A percentile compares a stretch with the other conserved stretches of the same genome.
These are phyloP conservation scores for Trichoderma sp. DNA, from an alignment of 2,329 filamentous ascomycete species.

Conservation along the genomic window DNA sequence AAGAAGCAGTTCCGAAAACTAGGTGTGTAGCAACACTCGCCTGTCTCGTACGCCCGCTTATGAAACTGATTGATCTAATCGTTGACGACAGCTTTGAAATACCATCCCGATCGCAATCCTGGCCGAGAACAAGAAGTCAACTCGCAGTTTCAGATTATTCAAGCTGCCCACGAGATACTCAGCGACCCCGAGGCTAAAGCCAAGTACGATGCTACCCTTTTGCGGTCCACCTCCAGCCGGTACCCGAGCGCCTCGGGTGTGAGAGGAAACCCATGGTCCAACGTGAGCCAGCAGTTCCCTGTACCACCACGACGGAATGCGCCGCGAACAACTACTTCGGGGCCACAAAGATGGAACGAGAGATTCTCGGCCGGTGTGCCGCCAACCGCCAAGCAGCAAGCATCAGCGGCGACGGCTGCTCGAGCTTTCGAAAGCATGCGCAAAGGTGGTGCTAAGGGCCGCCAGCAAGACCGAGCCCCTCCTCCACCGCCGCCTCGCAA, in stretches of 20 bases:
- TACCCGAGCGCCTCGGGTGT: constrained; percentile 57
- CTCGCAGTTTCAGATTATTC: constrained; percentile 81
- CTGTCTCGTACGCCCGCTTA: constrained; percentile 34
- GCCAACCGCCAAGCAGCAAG: constrained; percentile 47
- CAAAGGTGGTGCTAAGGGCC: constrained; percentile 38
- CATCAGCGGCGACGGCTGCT: constrained; percentile 45
- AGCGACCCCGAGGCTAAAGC: constrained; percentile 53
- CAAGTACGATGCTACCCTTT: constrained; percentile 56
- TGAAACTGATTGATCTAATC: not conserved
- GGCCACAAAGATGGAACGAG: constrained; percentile 50
- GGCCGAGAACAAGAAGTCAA: constrained; percentile 79
- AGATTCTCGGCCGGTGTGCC: constrained; percentile 48
- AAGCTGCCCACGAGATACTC: constrained; percentile 79
- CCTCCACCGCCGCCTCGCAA: constrained; percentile 43
- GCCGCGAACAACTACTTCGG: constrained; percentile 40
- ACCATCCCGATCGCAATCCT: constrained; percentile 86
- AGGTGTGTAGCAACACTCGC: constrained; percentile 51
- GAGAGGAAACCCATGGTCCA: constrained; percentile 59
- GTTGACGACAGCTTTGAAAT: constrained; percentile 66
- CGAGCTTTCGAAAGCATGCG: constrained; percentile 50
- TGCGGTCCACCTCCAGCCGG: constrained; percentile 38
- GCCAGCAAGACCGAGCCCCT: constrained; percentile 37
- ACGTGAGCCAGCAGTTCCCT: constrained; percentile 53
- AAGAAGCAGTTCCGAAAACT: constrained; percentile 86
- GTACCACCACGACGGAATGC: constrained; percentile 50